Evolutionary conservation across 352 stramenopile species (phyloP).

Genomic region (Globisporangium barbulae): DNA sequence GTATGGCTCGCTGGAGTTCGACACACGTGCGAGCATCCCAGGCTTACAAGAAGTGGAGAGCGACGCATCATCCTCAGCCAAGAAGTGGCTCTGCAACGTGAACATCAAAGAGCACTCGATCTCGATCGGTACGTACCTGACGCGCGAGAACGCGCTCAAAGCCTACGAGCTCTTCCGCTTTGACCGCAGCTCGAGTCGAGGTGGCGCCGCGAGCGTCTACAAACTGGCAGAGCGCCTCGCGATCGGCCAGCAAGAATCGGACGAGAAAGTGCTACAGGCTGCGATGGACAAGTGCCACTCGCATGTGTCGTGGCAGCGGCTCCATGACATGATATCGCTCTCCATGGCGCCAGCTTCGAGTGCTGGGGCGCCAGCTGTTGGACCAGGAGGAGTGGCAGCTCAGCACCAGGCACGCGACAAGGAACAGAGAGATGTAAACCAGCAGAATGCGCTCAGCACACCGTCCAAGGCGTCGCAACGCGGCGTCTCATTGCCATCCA

Average conservation of each 20-base stretch:
- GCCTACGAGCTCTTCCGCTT: constrained; percentile 42
- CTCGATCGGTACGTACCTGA: constrained; percentile 34
- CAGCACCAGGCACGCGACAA: constrained; percentile 1
- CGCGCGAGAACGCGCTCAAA: constrained; percentile 34
- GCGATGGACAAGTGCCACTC: constrained; percentile 42
- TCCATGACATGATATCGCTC: constrained; percentile 27
- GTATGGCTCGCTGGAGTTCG: constrained; percentile 30
- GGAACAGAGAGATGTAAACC: not conserved
- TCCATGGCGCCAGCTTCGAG: not conserved
- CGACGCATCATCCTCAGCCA: not conserved
- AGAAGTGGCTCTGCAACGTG: constrained; percentile 52
- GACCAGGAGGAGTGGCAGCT: not conserved
- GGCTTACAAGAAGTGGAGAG: constrained; percentile 33
- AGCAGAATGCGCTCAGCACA: constrained; percentile 3
- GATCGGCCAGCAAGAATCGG: constrained; percentile 24
- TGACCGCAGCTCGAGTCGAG: constrained; percentile 22
- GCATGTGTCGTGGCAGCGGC: constrained; percentile 29
- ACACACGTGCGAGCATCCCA: constrained; percentile 26
- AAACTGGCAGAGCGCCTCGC: constrained; percentile 22
- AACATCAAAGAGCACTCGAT: constrained; percentile 36
- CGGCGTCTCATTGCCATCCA: constrained; percentile 10
- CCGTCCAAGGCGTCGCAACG: constrained; percentile 6
- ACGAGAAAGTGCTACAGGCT: constrained; percentile 32
- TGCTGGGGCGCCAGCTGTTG: not conserved
- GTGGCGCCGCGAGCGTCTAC: constrained; percentile 27